Base-by-base conservation (phyloP, 2,329 filamentous ascomycete genomes). In the Ophiocordyceps robertsii region DNA sequence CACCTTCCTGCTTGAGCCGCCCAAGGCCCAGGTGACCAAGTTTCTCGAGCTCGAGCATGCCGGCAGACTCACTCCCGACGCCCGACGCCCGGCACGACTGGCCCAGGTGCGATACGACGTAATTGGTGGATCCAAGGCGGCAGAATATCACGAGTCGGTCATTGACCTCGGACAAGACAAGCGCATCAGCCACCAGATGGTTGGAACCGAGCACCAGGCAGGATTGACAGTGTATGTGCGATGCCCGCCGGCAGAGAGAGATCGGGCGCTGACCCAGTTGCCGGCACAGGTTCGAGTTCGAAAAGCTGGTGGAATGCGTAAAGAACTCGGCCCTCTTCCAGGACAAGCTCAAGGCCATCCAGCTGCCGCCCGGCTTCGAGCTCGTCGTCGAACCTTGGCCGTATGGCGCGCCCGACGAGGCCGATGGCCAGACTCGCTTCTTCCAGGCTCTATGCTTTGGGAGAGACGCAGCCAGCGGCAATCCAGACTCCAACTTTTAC, bases 401-500 rank as follows among this genome's bases (percentile, higher is more conserved):
- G 36, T 51, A 60, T 27, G 55, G 56, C 31, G 54, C 55, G 1
- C 50, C 54, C 8, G 55, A 63, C 16, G 32, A 50, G 0, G 44
- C 40, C 10, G 60, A 60, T 37, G 60, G 53, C n/a, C 44, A 54
- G 17, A 50, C 37, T 0, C 56, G 59, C 4, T 52, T 51, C 16
- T 62, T 63, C 46, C 60, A 63, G 38, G 58, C 51, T 9, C 50
- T 62, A 0, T 50, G 59, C 37, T 63, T 62, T 30, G 60, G 53
- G 0, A 50, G 51, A 3, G 54, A 62, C 39, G 51, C 51, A 1
- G 44, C 51, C 14, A 56, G 46, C 29, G 55, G 56, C 24, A 62
- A 74, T 29, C 55, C 56, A 0, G 72, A 76, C 45, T 64, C 71
- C 11, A 77, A 77, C 47, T 69, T 69, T 43, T 76, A 76, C 47